Percentiles rank a stretch among this genome's conserved stretches.
Evolutionary conservation across 2,329 filamentous ascomycete species (phyloP).

Genomic region (Xylaria sp.): DNA sequence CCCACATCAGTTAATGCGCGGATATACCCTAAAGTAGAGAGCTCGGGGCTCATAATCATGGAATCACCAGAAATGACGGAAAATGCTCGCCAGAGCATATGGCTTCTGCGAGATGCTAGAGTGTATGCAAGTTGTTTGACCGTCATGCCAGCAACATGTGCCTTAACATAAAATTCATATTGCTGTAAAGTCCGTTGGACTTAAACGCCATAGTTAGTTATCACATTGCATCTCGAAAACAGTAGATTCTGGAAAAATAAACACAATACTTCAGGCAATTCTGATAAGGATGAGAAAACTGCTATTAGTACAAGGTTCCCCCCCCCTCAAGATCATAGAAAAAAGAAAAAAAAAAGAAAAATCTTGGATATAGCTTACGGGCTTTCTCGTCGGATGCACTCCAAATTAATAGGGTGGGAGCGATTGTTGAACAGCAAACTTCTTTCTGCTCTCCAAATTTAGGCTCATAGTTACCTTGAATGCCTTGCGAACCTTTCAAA

Average conservation of each 20-base stretch:
- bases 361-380: slow-evolving; percentile 14
- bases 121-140: slow-evolving; percentile 44
- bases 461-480: neutral
- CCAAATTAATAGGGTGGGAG: slow-evolving; percentile 43
- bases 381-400: slow-evolving; percentile 47
- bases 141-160: slow-evolving; percentile 18
- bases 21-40: neutral
- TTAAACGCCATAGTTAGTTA: slow-evolving; percentile 2
- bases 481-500: slow-evolving; percentile 37
- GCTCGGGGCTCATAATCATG: neutral
- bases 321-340: no score
- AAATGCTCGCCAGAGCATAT: slow-evolving; percentile 41
- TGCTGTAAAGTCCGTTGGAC: slow-evolving; percentile 39
- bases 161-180: slow-evolving; percentile 42
- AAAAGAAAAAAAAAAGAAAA: no score
- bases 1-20: neutral
- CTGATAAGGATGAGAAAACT: neutral
- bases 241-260: neutral
- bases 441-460: neutral
- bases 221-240: neutral
- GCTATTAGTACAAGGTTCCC: no score
- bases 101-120: slow-evolving; percentile 43
- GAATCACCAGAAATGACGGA: slow-evolving; percentile 11
- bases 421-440: neutral
- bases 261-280: neutral